phyloP scores from a whole-genome alignment of 768 basidiomycete genomes.

The Mycena capillaripes region DNA sequence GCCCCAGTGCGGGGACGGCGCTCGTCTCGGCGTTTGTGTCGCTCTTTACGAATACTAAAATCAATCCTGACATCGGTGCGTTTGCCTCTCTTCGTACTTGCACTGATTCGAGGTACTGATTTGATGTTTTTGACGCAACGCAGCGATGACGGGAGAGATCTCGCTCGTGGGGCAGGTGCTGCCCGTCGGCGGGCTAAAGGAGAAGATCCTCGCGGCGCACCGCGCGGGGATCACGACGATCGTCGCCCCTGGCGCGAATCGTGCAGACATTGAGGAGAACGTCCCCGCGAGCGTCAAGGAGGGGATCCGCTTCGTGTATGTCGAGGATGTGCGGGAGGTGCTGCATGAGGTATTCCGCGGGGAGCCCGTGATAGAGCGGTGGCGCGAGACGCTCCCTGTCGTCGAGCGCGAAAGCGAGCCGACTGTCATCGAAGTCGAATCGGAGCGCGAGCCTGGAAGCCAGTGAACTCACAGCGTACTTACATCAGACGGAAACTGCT shows the following conservation, averaged over 20 bases:
- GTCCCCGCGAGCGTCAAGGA: conserved; percentile 96
- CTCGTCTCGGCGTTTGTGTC: conserved; percentile 93
- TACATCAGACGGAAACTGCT: conserved; percentile 14
- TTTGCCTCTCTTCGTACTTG: conserved; percentile 11
- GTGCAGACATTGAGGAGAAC: conserved; percentile 96
- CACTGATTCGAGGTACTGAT: neutral
- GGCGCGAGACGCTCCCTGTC: conserved; percentile 71
- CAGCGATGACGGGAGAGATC: conserved; percentile 99
- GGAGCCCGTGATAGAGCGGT: conserved; percentile 68
- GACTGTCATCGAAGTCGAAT: neutral
- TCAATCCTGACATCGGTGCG: conserved; percentile 91
- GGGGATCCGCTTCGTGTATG: conserved; percentile 95
- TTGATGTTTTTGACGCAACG: conserved; percentile 42
- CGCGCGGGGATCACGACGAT: conserved; percentile 96
- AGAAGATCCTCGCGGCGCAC: conserved; percentile 97
- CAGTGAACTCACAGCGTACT: too few relatives aligned
- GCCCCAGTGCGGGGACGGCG: conserved; percentile 96
- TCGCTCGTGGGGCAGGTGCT: conserved; percentile 96
- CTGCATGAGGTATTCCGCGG: conserved; percentile 88
- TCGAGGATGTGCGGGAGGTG: conserved; percentile 93
- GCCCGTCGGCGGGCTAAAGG: conserved; percentile 96
- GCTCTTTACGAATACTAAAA: conserved; percentile 87
- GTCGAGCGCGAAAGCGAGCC: neutral
- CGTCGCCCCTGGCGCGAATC: conserved; percentile 88
- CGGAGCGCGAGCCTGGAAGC: neutral